phyloP scores from a whole-genome alignment of 495 filamentous ascomycete species.

The Sporormia fimetaria region DNA sequence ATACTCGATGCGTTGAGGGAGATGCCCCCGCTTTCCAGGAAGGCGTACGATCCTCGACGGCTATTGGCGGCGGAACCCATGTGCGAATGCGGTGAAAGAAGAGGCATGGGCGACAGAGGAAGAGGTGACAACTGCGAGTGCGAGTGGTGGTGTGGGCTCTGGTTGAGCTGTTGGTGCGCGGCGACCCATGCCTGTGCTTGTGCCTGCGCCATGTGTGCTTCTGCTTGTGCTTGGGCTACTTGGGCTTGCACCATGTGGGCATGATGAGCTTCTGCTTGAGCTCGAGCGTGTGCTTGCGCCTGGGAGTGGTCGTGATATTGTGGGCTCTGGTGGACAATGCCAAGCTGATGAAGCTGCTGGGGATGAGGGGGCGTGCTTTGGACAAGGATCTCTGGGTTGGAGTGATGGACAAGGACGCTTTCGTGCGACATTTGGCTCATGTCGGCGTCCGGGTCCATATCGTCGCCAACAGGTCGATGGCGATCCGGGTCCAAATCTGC shows the following conservation, averaged over 20 bases:
- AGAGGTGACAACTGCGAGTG: conserved; percentile 20
- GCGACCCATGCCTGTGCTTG: conserved; percentile 15
- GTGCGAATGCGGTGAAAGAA: conserved; percentile 3
- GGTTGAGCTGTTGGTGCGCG: conserved; percentile 22
- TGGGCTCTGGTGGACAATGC: background rate
- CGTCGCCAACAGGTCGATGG: too few relatives aligned
- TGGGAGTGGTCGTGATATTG: conserved; percentile 2
- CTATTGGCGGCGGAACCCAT: conserved; percentile 17
- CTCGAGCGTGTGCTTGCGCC: conserved; percentile 18
- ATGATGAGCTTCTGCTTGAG: conserved; percentile 29
- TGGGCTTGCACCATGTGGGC: conserved; percentile 27
- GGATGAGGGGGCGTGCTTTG: conserved; percentile 7
- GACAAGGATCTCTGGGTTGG: too few relatives aligned
- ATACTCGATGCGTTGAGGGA: too few relatives aligned
- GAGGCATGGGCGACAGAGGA: too few relatives aligned
- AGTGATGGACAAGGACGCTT: conserved; percentile 1
- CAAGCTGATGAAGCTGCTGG: conserved; percentile 2
- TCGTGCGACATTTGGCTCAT: background rate
- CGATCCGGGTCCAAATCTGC: background rate
- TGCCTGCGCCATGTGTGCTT: conserved; percentile 8
- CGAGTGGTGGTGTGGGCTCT: conserved; percentile 16
- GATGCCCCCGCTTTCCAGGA: too few relatives aligned
- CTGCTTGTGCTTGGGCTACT: conserved; percentile 12
- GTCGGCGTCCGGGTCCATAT: background rate
- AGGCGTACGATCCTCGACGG: conserved; percentile 9